Evolutionary conservation across 306 rosid genomes (phyloP).

Genomic region (Adenanthera pavonina): DNA sequence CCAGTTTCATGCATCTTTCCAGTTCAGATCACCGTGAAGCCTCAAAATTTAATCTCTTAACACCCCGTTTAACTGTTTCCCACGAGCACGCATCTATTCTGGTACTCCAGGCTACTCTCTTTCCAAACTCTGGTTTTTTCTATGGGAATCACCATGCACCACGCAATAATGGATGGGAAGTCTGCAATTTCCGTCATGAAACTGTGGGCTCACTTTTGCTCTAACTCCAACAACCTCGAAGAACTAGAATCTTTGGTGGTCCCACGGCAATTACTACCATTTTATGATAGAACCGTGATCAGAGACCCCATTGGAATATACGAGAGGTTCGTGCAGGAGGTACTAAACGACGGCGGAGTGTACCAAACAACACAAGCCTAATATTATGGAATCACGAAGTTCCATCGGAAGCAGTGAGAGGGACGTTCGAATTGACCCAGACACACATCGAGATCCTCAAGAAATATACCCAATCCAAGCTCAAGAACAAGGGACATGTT

Average conservation of each 20-base stretch:
- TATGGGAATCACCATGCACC: slow-evolving; percentile 46
- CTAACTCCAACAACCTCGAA: neutral
- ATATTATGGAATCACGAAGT: slow-evolving; percentile 13
- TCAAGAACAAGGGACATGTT: slow-evolving; percentile 12
- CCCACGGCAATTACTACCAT: slow-evolving; percentile 47
- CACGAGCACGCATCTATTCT: slow-evolving; percentile 32
- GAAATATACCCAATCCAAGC: slow-evolving; percentile 10
- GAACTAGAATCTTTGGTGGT: neutral
- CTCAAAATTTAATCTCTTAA: neutral
- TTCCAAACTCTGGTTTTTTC: slow-evolving; percentile 47
- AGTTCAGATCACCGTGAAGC: slow-evolving; percentile 13
- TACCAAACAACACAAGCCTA: slow-evolving; percentile 33
- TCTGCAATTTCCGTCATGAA: slow-evolving; percentile 41
- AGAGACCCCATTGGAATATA: slow-evolving; percentile 43
- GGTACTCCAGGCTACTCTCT: slow-evolving; percentile 45
- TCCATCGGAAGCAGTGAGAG: slow-evolving; percentile 33
- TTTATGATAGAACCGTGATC: slow-evolving; percentile 47
- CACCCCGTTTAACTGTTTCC: slow-evolving; percentile 29
- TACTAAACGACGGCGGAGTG: slow-evolving; percentile 29
- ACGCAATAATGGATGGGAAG: slow-evolving; percentile 46
- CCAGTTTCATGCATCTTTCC: slow-evolving; percentile 31
- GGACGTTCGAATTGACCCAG: slow-evolving; percentile 41
- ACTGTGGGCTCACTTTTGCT: slow-evolving; percentile 53
- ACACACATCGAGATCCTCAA: slow-evolving; percentile 38
- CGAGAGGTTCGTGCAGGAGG: slow-evolving; percentile 16